Percentiles rank a stretch among this genome's conserved stretches.
These are phyloP conservation scores for Kluyveromyces sp. DNA, from an alignment of 1,139 yeast genomes.

Conservation along the genomic window DNA sequence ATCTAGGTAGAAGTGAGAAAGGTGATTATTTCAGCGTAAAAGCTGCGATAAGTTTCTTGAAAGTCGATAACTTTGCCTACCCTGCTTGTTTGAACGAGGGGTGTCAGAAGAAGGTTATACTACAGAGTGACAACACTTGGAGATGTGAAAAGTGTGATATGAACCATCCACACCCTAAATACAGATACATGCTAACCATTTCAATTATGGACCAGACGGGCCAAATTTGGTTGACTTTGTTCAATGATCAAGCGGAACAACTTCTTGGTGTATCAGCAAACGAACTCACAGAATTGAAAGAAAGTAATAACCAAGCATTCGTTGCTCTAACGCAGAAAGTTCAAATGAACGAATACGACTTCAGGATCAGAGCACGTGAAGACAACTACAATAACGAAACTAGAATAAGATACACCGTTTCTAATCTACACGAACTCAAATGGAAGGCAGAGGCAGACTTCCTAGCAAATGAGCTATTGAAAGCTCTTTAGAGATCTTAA, in stretches of 20 bases:
- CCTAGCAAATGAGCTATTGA: constrained; percentile 34
- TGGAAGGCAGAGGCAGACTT: constrained; percentile 55
- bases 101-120: constrained; percentile 79
- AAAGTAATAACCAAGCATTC: constrained; percentile 41
- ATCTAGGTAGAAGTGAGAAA: constrained; percentile 64
- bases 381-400: constrained; percentile 76
- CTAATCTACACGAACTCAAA: constrained; percentile 48
- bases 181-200: constrained; percentile 69
- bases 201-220: constrained; percentile 74
- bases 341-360: constrained; percentile 60
- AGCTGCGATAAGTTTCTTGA: constrained; percentile 65
- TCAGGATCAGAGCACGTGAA: constrained; percentile 74
- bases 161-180: constrained; percentile 57
- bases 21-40: constrained; percentile 73
- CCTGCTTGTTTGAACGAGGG: constrained; percentile 78
- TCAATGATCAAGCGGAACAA: constrained; percentile 73
- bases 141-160: constrained; percentile 89
- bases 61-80: constrained; percentile 71
- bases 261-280: constrained; percentile 66
- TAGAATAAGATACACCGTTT: constrained; percentile 68
- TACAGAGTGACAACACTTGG: constrained; percentile 71
- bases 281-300: constrained; percentile 49
- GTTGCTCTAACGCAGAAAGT: constrained; percentile 43
- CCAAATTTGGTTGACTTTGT: constrained; percentile 78
- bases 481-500: constrained; percentile 6